A percentile compares a stretch with the other conserved stretches of the same genome.
Evolutionary conservation across 306 rosid species (phyloP).

Genomic region (Amphicarpaea edgeworthii): DNA sequence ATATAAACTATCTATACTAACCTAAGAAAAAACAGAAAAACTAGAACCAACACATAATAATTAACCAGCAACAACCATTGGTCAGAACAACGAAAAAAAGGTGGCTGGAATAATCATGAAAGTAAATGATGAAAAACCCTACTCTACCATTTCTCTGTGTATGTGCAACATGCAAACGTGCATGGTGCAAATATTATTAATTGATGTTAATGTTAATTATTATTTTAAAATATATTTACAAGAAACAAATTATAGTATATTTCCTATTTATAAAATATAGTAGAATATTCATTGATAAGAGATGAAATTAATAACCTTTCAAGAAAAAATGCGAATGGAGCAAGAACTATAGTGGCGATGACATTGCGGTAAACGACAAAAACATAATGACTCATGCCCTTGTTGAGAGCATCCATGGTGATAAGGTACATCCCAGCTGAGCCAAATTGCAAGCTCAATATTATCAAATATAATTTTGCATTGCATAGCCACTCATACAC

Average conservation of each 20-base stretch:
- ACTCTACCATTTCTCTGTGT: background rate
- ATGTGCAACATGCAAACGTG: background rate
- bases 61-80: background rate
- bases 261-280: too few species aligned
- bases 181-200: background rate
- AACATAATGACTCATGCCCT: slow-evolving; percentile 84
- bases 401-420: slow-evolving; percentile 70
- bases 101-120: background rate
- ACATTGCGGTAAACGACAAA: slow-evolving; percentile 80
- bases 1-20: background rate
- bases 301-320: slow-evolving; percentile 72
- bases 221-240: too few species aligned
- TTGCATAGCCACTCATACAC: slow-evolving; percentile 17
- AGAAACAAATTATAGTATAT: too few species aligned
- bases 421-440: slow-evolving; percentile 89
- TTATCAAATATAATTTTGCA: slow-evolving; percentile 65
- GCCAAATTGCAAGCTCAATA: slow-evolving; percentile 78
- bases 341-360: slow-evolving; percentile 72
- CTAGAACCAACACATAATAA: background rate
- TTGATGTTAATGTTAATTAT: background rate
- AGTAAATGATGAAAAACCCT: background rate
- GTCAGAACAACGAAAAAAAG: background rate
- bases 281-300: too few species aligned
- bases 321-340: slow-evolving; percentile 77
- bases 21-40: background rate